These are phyloP conservation scores for Salvia rosmarinus DNA, from an alignment of 257 asterid species.

Conservation along the genomic window DNA sequence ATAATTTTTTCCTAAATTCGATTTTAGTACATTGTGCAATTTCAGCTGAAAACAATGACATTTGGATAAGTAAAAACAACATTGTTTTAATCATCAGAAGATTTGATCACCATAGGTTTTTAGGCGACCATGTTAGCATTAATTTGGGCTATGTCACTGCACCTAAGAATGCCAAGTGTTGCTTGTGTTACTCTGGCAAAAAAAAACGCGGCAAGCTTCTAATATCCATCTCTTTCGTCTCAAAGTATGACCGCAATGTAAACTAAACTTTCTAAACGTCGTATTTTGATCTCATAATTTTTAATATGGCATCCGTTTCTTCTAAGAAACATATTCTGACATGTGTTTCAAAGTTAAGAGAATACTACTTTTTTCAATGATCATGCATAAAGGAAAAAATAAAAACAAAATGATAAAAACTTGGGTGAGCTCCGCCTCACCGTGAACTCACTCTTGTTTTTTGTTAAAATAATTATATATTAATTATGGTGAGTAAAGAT, in stretches of 20 bases:
- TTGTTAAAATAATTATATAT: no score
- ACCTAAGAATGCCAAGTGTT: conserved; percentile 74
- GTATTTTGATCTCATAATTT: conserved; percentile 1
- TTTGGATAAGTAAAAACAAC: no score
- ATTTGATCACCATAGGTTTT: no score
- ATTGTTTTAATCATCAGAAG: no score
- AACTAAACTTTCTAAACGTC: conserved; percentile 11
- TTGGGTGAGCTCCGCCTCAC: no score
- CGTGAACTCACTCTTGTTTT: no score
- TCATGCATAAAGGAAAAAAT: neutral
- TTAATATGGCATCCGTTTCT: conserved; percentile 1
- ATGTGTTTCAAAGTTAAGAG: neutral
- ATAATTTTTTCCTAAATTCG: no score
- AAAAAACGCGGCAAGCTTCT: conserved; percentile 70
- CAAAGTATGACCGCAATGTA: neutral
- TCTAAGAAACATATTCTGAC: neutral
- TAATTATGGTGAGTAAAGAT: no score
- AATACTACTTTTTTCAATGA: neutral
- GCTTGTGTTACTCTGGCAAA: conserved; percentile 89
- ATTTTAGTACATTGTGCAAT: no score
- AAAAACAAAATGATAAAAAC: neutral
- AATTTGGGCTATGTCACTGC: no score
- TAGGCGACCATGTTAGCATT: no score
- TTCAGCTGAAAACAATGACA: no score
- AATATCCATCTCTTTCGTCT: conserved; percentile 51